Percentiles rank a stretch among this genome's conserved stretches.
Evolutionary conservation across 306 rosid species (phyloP).

Genomic region (Lithocarpus polystachyus): DNA sequence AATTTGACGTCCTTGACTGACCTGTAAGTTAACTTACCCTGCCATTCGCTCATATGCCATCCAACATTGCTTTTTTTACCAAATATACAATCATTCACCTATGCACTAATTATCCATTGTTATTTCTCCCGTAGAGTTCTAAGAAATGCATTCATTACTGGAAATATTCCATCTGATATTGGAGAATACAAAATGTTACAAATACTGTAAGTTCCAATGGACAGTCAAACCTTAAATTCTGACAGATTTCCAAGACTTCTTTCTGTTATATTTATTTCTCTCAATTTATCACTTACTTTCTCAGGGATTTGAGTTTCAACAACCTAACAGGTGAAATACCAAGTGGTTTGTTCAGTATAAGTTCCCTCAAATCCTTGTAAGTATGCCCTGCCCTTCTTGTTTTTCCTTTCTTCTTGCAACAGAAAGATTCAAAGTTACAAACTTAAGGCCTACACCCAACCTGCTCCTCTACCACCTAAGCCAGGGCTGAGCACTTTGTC

Average conservation of each 20-base stretch:
- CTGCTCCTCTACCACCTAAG: too few species aligned
- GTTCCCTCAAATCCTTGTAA: constrained; percentile 23
- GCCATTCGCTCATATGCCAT: background rate
- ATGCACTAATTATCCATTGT: background rate
- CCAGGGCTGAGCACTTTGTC: too few species aligned
- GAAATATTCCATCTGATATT: constrained; percentile 22
- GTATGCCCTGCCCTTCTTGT: background rate
- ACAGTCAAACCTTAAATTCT: background rate
- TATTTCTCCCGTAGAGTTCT: constrained; percentile 10
- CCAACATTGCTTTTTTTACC: background rate
- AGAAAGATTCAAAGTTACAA: too few species aligned
- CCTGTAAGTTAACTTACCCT: constrained; percentile 19
- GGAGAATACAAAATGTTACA: constrained; percentile 10
- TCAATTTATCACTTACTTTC: background rate
- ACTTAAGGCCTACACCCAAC: too few species aligned
- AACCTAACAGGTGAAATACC: constrained; percentile 26
- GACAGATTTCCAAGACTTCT: background rate
- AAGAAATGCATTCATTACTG: constrained; percentile 29
- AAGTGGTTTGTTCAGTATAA: constrained; percentile 18
- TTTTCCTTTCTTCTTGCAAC: background rate
- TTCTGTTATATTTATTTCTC: background rate
- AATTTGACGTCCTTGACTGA: constrained; percentile 15
- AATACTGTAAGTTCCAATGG: constrained; percentile 4
- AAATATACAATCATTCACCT: background rate
- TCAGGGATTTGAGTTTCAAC: constrained; percentile 33